Base-by-base conservation (phyloP, 495 filamentous ascomycete genomes). In the Talaromyces stipitatus region DNA sequence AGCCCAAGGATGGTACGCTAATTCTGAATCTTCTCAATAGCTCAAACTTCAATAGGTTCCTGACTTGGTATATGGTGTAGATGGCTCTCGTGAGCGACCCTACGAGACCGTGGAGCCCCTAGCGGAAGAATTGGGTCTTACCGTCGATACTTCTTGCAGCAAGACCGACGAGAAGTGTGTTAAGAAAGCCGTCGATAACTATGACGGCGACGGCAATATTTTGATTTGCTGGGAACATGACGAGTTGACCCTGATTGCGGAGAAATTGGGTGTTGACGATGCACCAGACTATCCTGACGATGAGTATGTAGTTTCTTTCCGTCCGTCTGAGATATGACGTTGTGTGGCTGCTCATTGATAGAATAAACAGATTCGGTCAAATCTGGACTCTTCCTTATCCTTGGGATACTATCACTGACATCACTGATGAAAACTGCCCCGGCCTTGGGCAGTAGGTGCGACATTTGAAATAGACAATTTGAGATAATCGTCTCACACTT, bases 211-310 rank as follows among this genome's bases (percentile, higher is more conserved):
- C 0, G 78, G 78, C 27, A 84, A 84, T 60, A 76, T 84, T 9
- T 62, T 84, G 5, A 74, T 84, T 45, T 84, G 79, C 69, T 83
- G 81, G 81, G 73, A 83, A 58, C 80, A 84, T 60, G 65, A 69
- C 26, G 60, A 64, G 12, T 61, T 80, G 41, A 73, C 68, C n/a
- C 70, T 77, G 60, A 78, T 82, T 54, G 68, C 72, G 2, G 54
- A 74, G 59, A 54, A 69, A 33, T 55, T 81, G 48, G 78, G 78
- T 7, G 76, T 69, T 53, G 57, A 71, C 14, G 51, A 75, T 66
- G 67, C 69, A 1, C 68, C 70, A 5, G 27, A 54, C 12, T 72
- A 71, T 60, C 67, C 72, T 0, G 66, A 68, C 61, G 70, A 72
- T 32, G 62, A 63, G 66, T 72, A 47, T 60, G 63, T 68, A n/a